phyloP scores from a whole-genome alignment of 2,329 filamentous ascomycete species.

The Hypoxylon sp. region DNA sequence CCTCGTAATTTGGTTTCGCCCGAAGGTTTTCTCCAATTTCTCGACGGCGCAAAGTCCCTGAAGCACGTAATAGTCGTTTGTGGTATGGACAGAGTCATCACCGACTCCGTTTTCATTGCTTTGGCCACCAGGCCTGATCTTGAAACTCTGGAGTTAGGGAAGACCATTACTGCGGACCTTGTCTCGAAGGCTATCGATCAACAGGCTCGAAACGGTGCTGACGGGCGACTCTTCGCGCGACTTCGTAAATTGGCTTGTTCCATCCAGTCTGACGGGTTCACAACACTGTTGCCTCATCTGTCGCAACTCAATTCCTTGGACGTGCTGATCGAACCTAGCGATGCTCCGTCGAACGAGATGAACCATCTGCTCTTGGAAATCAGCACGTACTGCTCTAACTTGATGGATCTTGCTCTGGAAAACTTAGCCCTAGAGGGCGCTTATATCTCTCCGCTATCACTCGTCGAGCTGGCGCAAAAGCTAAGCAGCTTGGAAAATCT shows the following conservation, averaged over 20 bases:
- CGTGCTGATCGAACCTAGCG: slow-evolving; percentile 1
- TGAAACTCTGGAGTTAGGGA: slow-evolving; percentile 10
- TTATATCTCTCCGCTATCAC: background rate
- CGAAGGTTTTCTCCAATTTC: slow-evolving; percentile 17
- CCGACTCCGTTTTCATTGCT: slow-evolving; percentile 16
- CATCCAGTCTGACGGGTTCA: slow-evolving; percentile 4
- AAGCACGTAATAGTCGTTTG: slow-evolving; percentile 12
- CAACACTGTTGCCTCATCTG: slow-evolving; percentile 16
- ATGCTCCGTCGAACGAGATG: background rate
- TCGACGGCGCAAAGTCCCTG: slow-evolving; percentile 9
- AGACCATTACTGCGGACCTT: slow-evolving; percentile 11
- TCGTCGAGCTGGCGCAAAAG: slow-evolving; percentile 1
- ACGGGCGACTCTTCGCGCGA: slow-evolving; percentile 1
- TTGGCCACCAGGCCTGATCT: slow-evolving; percentile 16
- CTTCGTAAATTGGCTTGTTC: slow-evolving; percentile 12
- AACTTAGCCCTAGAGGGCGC: background rate
- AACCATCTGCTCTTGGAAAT: slow-evolving; percentile 7
- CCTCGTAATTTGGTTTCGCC: slow-evolving; percentile 14
- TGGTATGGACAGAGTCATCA: slow-evolving; percentile 9
- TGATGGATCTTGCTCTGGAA: background rate
- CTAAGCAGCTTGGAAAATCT: slow-evolving; percentile 8
- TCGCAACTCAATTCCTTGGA: slow-evolving; percentile 11
- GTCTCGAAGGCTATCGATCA: background rate
- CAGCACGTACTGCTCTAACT: background rate
- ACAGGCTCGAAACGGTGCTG: background rate